Percentiles rank a stretch among this genome's conserved stretches.
phyloP scores from a whole-genome alignment of 2,329 filamentous ascomycete genomes.

The Hymenoscyphus scutula region DNA sequence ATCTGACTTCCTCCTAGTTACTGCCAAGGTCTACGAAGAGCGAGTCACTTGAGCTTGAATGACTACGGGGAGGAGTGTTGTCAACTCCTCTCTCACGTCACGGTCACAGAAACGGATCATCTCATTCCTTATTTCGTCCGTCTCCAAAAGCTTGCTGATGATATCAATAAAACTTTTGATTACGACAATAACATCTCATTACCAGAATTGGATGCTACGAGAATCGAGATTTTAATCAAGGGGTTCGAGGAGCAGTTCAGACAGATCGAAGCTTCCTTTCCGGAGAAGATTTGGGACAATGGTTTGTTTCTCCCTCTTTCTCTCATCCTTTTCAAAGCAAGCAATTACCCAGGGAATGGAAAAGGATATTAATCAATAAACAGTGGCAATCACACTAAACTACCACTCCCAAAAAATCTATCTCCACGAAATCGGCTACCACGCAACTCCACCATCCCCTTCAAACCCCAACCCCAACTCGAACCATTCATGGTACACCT shows the following conservation, averaged over 20 bases:
- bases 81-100: constrained; percentile 21
- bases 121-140: constrained; percentile 30
- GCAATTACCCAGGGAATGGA: not conserved
- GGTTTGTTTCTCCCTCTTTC: constrained; percentile 16
- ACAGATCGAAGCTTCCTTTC: constrained; percentile 26
- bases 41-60: constrained; percentile 27
- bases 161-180: constrained; percentile 32
- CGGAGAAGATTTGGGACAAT: constrained; percentile 27
- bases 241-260: constrained; percentile 29
- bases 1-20: constrained; percentile 19
- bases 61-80: constrained; percentile 30
- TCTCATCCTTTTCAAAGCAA: too few relatives aligned
- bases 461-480: not conserved
- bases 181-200: constrained; percentile 24
- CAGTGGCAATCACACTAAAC: constrained; percentile 19
- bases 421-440: constrained; percentile 31
- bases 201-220: constrained; percentile 24
- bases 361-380: not conserved
- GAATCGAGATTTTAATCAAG: constrained; percentile 30
- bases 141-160: constrained; percentile 30
- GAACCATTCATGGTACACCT: constrained; percentile 24
- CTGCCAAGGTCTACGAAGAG: constrained; percentile 30
- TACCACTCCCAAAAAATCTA: constrained; percentile 26
- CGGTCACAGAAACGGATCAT: constrained; percentile 26
- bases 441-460: constrained; percentile 18